A percentile compares a stretch with the other conserved stretches of the same genome.
These are phyloP conservation scores for Saccharomyces kudriavzevii DNA, from an alignment of 805 yeast species.

Conservation along the genomic window DNA sequence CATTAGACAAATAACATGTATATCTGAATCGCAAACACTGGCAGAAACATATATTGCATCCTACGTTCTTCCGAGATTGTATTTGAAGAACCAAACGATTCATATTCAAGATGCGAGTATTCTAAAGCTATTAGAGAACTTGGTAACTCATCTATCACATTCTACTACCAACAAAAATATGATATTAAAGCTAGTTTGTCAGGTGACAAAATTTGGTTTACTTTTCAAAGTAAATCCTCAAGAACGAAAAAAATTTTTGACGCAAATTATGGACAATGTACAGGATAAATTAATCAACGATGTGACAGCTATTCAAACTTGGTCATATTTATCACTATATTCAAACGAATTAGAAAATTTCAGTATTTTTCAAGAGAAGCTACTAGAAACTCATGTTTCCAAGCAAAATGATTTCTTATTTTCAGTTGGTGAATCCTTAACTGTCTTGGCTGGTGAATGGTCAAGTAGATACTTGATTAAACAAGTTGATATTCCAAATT, in stretches of 20 bases:
- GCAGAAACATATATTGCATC: slow-evolving; percentile 8
- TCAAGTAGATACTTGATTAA: slow-evolving; percentile 46
- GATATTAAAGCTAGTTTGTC: slow-evolving; percentile 17
- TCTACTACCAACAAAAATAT: neutral
- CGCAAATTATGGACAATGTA: slow-evolving; percentile 24
- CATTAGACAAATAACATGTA: slow-evolving; percentile 1
- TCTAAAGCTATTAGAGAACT: neutral
- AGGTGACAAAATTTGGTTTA: slow-evolving; percentile 35
- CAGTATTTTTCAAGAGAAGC: slow-evolving; percentile 34
- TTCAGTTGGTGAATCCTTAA: slow-evolving; percentile 76
- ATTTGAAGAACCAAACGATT: neutral
- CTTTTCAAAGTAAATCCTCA: slow-evolving; percentile 14
- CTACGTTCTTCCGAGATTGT: slow-evolving; percentile 19
- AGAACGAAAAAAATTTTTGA: slow-evolving; percentile 17
- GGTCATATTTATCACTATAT: slow-evolving; percentile 47
- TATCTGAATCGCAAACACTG: slow-evolving; percentile 1
- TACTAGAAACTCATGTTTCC: slow-evolving; percentile 53
- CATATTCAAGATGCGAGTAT: neutral
- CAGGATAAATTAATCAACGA: slow-evolving; percentile 42
- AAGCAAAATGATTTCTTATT: slow-evolving; percentile 73
- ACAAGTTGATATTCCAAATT: slow-evolving; percentile 46
- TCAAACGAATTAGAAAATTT: slow-evolving; percentile 23
- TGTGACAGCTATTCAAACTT: slow-evolving; percentile 50
- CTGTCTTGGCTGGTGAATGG: slow-evolving; percentile 72
- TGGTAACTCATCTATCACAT: neutral